Percentiles rank a stretch among this genome's conserved stretches.
Evolutionary conservation across 352 stramenopile species (phyloP).

Genomic region (Pythium angustatum): DNA sequence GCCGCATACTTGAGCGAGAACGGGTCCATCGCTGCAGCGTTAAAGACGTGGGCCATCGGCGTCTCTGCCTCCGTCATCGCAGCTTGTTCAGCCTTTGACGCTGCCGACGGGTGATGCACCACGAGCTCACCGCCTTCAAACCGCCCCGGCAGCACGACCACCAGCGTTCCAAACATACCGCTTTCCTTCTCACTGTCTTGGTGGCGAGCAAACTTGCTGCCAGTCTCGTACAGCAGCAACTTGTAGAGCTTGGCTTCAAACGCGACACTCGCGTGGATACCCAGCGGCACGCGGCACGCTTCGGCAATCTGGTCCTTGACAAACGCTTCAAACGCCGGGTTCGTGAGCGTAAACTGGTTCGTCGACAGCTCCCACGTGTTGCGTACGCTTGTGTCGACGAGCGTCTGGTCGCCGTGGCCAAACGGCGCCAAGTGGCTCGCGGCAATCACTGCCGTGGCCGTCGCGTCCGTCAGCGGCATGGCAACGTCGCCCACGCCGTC

Average conservation of each 20-base stretch:
- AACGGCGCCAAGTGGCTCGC: constrained; percentile 2
- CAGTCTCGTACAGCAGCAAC: constrained; percentile 45
- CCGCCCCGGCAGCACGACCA: constrained; percentile 38
- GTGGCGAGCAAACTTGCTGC: constrained; percentile 39
- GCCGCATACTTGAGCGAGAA: constrained; percentile 21
- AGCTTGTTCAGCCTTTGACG: background rate
- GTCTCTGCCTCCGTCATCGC: constrained; percentile 6
- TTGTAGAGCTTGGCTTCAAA: constrained; percentile 41
- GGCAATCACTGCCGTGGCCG: constrained; percentile 5
- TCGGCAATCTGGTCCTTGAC: constrained; percentile 9
- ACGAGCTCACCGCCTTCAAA: constrained; percentile 23
- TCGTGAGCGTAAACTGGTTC: constrained; percentile 9
- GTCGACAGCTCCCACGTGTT: constrained; percentile 25
- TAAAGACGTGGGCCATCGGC: no score
- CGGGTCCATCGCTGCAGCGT: constrained; percentile 3
- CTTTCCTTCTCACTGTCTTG: constrained; percentile 49
- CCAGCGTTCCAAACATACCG: constrained; percentile 55
- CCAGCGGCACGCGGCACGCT: constrained; percentile 7
- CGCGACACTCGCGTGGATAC: background rate
- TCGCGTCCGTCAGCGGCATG: constrained; percentile 15
- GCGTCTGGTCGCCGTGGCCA: constrained; percentile 19
- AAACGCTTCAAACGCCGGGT: constrained; percentile 11
- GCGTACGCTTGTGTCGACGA: constrained; percentile 22
- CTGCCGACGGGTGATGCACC: constrained; percentile 8
- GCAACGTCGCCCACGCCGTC: constrained; percentile 16